A percentile compares a stretch with the other conserved stretches of the same genome.
phyloP scores from a whole-genome alignment of 495 filamentous ascomycete species.

The Halenospora varia region DNA sequence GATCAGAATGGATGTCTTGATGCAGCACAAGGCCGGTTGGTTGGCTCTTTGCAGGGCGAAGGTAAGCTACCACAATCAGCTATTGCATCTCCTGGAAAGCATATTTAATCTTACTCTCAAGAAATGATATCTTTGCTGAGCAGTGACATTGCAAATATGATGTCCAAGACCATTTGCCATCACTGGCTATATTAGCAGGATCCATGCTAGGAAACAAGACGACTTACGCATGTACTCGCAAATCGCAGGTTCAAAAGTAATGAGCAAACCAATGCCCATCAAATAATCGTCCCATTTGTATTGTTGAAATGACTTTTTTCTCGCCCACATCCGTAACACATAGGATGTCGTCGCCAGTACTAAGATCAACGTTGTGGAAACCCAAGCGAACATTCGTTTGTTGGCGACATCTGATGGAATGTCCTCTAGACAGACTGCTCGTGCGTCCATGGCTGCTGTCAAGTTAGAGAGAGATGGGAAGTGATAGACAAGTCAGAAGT shows the following conservation, averaged over 20 bases:
- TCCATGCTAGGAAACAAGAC: not conserved
- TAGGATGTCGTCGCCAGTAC: not conserved
- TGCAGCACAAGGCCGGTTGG: slow-evolving; percentile 4
- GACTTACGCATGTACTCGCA: slow-evolving; percentile 1
- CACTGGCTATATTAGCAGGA: not conserved
- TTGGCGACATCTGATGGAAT: not conserved
- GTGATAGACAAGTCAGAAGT: not conserved
- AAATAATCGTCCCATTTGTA: not conserved
- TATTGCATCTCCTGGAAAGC: not conserved
- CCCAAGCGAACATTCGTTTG: not conserved
- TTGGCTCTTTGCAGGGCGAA: slow-evolving; percentile 3
- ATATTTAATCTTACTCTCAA: not conserved
- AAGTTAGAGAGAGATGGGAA: not conserved
- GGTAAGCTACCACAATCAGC: not conserved
- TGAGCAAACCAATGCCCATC: slow-evolving; percentile 1
- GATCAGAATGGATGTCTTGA: slow-evolving; percentile 40
- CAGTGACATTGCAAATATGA: slow-evolving; percentile 1
- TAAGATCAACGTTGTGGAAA: not conserved
- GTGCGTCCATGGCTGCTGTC: not conserved
- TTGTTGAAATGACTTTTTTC: not conserved
- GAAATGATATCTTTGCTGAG: not conserved
- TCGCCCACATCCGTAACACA: not conserved
- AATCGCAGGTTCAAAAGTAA: not conserved
- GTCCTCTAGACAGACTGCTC: not conserved
- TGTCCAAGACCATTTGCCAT: not conserved